These are phyloP conservation scores for Imleria badia DNA, from an alignment of 768 basidiomycete species.

Conservation along the genomic window DNA sequence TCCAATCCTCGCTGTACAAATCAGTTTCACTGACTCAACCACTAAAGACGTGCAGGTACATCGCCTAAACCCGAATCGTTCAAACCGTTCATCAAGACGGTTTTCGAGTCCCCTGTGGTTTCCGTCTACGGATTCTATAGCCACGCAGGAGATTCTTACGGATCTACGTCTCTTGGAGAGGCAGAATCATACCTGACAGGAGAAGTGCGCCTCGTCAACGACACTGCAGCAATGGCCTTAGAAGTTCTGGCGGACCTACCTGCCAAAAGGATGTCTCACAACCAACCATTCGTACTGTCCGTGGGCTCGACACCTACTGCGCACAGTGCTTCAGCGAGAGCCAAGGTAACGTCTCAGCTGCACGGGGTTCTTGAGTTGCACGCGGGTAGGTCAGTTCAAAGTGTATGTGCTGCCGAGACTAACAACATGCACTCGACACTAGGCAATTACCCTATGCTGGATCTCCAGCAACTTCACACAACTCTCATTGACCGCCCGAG, in stretches of 20 bases:
- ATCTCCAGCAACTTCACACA: slow-evolving; percentile 82
- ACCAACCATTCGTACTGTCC: slow-evolving; percentile 64
- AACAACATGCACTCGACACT: not conserved
- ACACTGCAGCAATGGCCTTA: slow-evolving; percentile 57
- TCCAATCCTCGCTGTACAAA: not conserved
- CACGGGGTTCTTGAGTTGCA: slow-evolving; percentile 72
- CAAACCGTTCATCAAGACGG: slow-evolving; percentile 48
- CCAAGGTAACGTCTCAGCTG: slow-evolving; percentile 45
- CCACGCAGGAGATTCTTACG: slow-evolving; percentile 77
- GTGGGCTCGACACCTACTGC: slow-evolving; percentile 90
- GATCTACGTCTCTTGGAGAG: slow-evolving; percentile 63
- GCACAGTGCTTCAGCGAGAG: slow-evolving; percentile 64
- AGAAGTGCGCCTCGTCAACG: slow-evolving; percentile 72
- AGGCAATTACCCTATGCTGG: slow-evolving; percentile 83
- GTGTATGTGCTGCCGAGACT: not conserved
- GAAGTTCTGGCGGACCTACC: slow-evolving; percentile 42
- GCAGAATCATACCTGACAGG: slow-evolving; percentile 64
- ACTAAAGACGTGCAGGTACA: slow-evolving; percentile 70
- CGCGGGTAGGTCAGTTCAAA: slow-evolving; percentile 48
- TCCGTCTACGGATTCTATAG: slow-evolving; percentile 82
- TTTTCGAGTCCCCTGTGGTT: slow-evolving; percentile 54
- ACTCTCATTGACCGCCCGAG: slow-evolving; percentile 52
- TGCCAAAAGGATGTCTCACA: slow-evolving; percentile 31
- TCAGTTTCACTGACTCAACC: slow-evolving; percentile 12
- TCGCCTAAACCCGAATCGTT: slow-evolving; percentile 53